Conservation (phyloP, 2,329 filamentous ascomycete genomes). For the Hypoxylon sp. region DNA sequence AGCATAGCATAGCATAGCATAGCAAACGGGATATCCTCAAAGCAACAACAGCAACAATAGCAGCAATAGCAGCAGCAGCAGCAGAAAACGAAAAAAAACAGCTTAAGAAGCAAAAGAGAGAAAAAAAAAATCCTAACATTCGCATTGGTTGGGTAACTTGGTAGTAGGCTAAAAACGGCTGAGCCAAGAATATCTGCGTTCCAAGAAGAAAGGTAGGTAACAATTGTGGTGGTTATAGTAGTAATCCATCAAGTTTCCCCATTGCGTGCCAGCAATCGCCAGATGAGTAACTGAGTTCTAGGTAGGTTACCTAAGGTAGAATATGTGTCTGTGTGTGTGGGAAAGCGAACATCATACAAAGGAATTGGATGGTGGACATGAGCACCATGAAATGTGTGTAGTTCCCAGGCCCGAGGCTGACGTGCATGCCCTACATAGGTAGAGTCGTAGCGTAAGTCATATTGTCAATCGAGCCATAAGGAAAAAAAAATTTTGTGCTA, state of each 20-base stretch:
- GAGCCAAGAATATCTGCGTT: constrained; percentile 40
- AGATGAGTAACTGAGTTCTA: constrained; percentile 37
- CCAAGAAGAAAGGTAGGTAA: constrained; percentile 29
- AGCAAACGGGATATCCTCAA: constrained; percentile 37
- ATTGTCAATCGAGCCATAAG: constrained; percentile 26
- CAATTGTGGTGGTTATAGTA: not conserved
- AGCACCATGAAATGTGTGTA: constrained; percentile 24
- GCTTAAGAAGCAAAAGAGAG: constrained; percentile 12
- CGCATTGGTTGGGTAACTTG: constrained; percentile 4
- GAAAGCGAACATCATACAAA: constrained; percentile 34
- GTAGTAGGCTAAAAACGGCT: constrained; percentile 25
- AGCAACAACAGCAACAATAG: constrained; percentile 6
- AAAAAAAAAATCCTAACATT: constrained; percentile 46
- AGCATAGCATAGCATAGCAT: not conserved
- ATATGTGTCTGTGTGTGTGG: constrained; percentile 2
- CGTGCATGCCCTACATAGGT: not conserved
- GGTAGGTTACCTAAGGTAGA: constrained; percentile 4
- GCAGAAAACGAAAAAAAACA: constrained; percentile 16
- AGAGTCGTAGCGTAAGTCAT: not conserved
- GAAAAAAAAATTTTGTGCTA: constrained; percentile 37
- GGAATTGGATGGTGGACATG: constrained; percentile 36
- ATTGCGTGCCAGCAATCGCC: constrained; percentile 46
- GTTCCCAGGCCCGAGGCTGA: constrained; percentile 5
- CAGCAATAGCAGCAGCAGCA: not conserved
- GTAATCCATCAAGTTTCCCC: constrained; percentile 35